These are phyloP conservation scores for Solanum verrucosum DNA, from an alignment of 257 asterid species.

Conservation along the genomic window DNA sequence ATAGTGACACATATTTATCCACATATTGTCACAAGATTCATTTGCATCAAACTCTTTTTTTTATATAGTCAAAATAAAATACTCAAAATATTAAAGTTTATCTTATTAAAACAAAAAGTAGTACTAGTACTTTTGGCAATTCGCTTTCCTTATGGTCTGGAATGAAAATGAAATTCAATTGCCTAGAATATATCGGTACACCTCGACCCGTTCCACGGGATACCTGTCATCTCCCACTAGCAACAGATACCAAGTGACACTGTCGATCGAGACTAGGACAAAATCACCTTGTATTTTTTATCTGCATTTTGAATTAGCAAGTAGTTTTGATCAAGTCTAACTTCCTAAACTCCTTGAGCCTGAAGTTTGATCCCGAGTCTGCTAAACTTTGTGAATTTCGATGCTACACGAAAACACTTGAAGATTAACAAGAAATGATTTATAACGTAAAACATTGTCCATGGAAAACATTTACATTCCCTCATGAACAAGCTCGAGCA, in stretches of 20 bases:
- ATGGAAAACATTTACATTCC: neutral
- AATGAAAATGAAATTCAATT: neutral
- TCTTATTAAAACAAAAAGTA: neutral
- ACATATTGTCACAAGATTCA: neutral
- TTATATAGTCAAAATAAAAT: neutral
- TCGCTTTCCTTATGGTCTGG: neutral
- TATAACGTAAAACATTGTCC: neutral
- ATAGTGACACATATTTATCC: neutral
- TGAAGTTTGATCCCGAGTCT: neutral
- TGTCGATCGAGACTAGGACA: too few relatives aligned
- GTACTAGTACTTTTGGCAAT: neutral
- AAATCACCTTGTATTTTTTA: too few relatives aligned
- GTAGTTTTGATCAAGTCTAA: too few relatives aligned
- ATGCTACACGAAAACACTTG: neutral
- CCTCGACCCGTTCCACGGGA: neutral
- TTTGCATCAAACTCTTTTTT: neutral
- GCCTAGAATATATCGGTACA: rapidly evolving
- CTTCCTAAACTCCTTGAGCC: neutral
- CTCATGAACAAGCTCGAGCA: neutral
- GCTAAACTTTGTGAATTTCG: neutral
- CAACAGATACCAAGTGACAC: too few relatives aligned
- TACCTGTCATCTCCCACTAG: too few relatives aligned
- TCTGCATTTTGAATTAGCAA: too few relatives aligned
- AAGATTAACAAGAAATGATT: neutral
- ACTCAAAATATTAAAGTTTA: neutral